Conservation (phyloP, 2,329 filamentous ascomycete genomes). For the Sarocladiaceae sp. region DNA sequence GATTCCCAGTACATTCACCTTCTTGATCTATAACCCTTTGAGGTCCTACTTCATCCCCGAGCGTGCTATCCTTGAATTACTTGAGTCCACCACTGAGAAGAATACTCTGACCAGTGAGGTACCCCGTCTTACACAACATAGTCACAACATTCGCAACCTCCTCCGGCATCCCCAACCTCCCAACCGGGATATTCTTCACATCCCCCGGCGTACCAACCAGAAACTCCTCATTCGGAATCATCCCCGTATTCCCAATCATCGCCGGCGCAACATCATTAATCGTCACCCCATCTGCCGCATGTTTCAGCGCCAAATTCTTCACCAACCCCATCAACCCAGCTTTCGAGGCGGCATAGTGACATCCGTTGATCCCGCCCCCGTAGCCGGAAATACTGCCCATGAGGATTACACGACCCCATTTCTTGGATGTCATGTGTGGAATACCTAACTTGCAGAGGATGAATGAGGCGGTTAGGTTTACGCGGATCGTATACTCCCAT, state of each 20-base stretch:
- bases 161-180: constrained; percentile 27
- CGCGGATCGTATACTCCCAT: constrained; percentile 58
- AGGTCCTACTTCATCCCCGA: too few relatives aligned
- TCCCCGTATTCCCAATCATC: constrained; percentile 62
- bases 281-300: constrained; percentile 57
- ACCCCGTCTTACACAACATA: constrained; percentile 20
- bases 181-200: constrained; percentile 44
- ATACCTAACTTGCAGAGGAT: constrained; percentile 57
- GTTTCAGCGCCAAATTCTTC: constrained; percentile 56
- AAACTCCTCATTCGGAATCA: constrained; percentile 47
- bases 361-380: constrained; percentile 61
- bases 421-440: constrained; percentile 53
- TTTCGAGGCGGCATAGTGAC: constrained; percentile 57
- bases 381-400: constrained; percentile 60
- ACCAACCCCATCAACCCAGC: constrained; percentile 61
- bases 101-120: constrained; percentile 19
- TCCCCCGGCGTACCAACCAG: constrained; percentile 51
- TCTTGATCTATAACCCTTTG: background rate
- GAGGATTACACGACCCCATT: constrained; percentile 62
- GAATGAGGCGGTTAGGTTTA: constrained; percentile 61
- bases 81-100: constrained; percentile 18
- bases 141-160: constrained; percentile 29
- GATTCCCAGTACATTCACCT: too few relatives aligned
- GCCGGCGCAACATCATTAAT: constrained; percentile 66
- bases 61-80: too few relatives aligned